A percentile compares a stretch with the other conserved stretches of the same genome.
Evolutionary conservation across 2,329 filamentous ascomycete species (phyloP).

Genomic region (Hymenoscyphus occultus): DNA sequence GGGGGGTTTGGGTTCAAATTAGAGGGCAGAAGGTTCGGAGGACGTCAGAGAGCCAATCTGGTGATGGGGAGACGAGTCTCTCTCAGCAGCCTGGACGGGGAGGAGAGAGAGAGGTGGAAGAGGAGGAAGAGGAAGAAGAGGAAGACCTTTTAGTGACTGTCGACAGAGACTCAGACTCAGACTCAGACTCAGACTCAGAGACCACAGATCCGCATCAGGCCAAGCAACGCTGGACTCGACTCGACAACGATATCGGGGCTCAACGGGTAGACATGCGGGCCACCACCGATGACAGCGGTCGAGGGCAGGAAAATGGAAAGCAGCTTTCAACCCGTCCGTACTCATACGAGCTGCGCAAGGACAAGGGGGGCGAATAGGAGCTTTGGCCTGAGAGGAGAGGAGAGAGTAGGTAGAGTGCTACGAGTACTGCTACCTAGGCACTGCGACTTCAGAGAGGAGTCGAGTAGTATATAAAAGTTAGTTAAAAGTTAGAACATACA

Average conservation of each 20-base stretch:
- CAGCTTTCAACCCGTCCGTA: too few relatives aligned
- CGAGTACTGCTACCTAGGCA: too few relatives aligned
- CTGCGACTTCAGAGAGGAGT: too few relatives aligned
- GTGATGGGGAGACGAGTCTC: background rate
- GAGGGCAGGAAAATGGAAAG: background rate
- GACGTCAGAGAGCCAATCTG: background rate
- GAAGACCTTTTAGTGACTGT: background rate
- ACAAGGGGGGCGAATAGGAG: too few relatives aligned
- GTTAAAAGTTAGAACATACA: too few relatives aligned
- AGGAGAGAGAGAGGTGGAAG: background rate
- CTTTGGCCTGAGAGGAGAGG: too few relatives aligned
- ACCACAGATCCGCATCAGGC: background rate
- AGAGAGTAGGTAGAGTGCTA: too few relatives aligned
- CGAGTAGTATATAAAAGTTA: too few relatives aligned
- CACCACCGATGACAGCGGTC: slow-evolving; percentile 4
- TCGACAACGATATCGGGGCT: slow-evolving; percentile 1
- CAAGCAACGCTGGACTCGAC: background rate
- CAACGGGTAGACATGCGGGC: background rate
- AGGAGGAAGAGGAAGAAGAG: background rate
- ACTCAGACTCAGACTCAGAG: background rate
- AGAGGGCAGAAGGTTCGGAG: background rate
- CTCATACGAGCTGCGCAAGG: too few relatives aligned
- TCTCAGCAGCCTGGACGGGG: background rate
- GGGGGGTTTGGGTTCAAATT: background rate
- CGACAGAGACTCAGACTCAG: background rate